A percentile compares a stretch with the other conserved stretches of the same genome.
These are phyloP conservation scores for Daedalea quercina DNA, from an alignment of 768 basidiomycete species.

Conservation along the genomic window DNA sequence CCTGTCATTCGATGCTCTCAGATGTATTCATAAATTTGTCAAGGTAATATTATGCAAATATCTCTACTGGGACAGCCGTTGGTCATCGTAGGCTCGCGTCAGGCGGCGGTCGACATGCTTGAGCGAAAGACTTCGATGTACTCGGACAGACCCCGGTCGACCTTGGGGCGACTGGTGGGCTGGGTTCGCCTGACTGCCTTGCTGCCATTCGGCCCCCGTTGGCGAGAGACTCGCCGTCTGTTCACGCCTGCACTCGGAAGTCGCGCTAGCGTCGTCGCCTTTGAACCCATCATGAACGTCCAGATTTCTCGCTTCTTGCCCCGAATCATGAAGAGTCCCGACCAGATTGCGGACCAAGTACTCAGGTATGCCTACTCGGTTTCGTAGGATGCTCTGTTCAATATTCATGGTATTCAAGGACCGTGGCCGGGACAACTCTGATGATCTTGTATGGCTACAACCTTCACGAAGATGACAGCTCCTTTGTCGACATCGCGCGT, in stretches of 20 bases:
- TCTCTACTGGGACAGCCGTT: constrained; percentile 21
- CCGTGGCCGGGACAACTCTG: constrained; percentile 19
- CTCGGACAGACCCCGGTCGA: constrained; percentile 20
- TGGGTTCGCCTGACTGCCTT: constrained; percentile 18
- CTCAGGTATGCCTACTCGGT: no score
- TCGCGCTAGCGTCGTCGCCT: neutral
- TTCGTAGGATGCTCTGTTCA: no score
- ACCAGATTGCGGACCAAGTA: neutral
- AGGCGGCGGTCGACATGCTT: constrained; percentile 21
- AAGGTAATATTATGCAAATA: constrained; percentile 24
- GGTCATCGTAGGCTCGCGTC: constrained; percentile 21
- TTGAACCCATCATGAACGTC: neutral
- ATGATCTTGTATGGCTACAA: constrained; percentile 23
- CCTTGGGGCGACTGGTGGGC: constrained; percentile 21
- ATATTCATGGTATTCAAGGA: neutral
- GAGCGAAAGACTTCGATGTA: constrained; percentile 24
- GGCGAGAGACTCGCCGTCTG: constrained; percentile 20
- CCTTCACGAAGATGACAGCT: constrained; percentile 25
- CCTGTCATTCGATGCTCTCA: neutral
- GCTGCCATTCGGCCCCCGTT: constrained; percentile 19
- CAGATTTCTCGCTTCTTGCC: neutral
- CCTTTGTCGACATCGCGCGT: constrained; percentile 30
- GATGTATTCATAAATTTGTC: neutral
- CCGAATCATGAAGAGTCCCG: neutral
- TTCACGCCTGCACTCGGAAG: constrained; percentile 18